Evolutionary conservation across 345 rosid genomes (phyloP), one percentile per base, ranked within the genome.

Genomic region (Capsella bursapastoris): DNA sequence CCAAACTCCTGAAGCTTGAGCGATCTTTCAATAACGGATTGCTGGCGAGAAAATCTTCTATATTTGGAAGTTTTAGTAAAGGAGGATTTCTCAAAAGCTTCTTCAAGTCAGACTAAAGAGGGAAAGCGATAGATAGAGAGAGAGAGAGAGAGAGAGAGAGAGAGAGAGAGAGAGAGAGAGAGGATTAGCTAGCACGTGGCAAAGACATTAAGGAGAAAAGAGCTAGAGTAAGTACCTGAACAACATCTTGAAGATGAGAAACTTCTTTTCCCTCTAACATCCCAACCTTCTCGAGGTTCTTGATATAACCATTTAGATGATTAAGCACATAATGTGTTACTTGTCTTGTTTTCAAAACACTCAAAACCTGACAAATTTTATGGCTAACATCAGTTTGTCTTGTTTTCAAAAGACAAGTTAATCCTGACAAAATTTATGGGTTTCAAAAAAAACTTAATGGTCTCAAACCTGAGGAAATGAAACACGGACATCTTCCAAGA

Each of bases 1-100:
- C 49, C 27, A 45, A 47, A 59, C 14, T 59, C 63, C 16, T 18
- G 62, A 67, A 67, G 62, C 41, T 68, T 32, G 63, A 51, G 56
- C 49, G 47, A 41, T 34, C 29, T 59, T 66, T 67, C 66, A 84
- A 50, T 37, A 90, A 72, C 57, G 96, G 93, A 76, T 86, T 92
- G 63, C 53, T 69, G 76, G 79, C 75, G 34, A 83, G 78, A 67
- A 91, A 50, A 59, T 87, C 89, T 68, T 68, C 71, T 60, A 79
- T 61, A 73, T 81, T 89, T 15, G 91, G 87, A 57, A 86, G 72
- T 82, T 89, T 87, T 35, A 86, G 89, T 55, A 82, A 38, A 37
- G 99, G 97, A 81, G 97, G 98, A 82, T 95, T 89, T 71, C 98
- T 88, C 51, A 89, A 67, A 57, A 90, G 97, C 85, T 81, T 89